phyloP scores from a whole-genome alignment of 73 alveolate genomes.

The Stentor roeselii region DNA sequence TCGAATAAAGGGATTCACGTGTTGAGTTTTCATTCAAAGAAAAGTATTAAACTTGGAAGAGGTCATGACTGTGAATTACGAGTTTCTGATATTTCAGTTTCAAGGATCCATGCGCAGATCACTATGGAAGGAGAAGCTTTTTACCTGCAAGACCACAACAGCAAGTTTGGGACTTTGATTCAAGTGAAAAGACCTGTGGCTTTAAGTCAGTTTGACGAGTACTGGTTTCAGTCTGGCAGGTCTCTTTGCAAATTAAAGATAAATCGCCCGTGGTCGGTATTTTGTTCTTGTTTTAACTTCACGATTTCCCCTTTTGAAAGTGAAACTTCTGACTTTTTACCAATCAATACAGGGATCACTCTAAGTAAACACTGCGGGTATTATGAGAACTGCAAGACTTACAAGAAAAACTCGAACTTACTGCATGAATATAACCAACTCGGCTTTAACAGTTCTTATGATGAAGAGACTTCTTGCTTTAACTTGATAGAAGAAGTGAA shows the following conservation, averaged over 20 bases:
- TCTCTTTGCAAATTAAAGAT: not conserved
- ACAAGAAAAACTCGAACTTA: not conserved
- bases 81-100: conserved; percentile 51
- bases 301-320: not conserved
- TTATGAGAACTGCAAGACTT: not conserved
- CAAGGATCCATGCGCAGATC: conserved; percentile 50
- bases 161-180: conserved; percentile 62
- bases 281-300: not conserved
- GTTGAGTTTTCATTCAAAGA: not conserved
- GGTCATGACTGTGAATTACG: conserved; percentile 65
- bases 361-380: conserved; percentile 10
- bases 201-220: conserved; percentile 2
- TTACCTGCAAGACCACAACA: conserved; percentile 48
- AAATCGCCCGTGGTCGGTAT: not conserved
- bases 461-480: not conserved
- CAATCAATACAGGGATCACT: conserved; percentile 21
- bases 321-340: not conserved
- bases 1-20: conserved; percentile 21
- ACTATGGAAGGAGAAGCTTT: conserved; percentile 23
- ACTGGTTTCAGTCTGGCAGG: not conserved
- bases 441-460: conserved; percentile 10
- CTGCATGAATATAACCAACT: not conserved
- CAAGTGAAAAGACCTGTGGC: conserved; percentile 36
- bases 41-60: conserved; percentile 34
- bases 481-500: conserved; percentile 7